Evolutionary conservation across 192 early-diverging fungal species (phyloP).

Genomic region (Globomyces pollinis-pini): DNA sequence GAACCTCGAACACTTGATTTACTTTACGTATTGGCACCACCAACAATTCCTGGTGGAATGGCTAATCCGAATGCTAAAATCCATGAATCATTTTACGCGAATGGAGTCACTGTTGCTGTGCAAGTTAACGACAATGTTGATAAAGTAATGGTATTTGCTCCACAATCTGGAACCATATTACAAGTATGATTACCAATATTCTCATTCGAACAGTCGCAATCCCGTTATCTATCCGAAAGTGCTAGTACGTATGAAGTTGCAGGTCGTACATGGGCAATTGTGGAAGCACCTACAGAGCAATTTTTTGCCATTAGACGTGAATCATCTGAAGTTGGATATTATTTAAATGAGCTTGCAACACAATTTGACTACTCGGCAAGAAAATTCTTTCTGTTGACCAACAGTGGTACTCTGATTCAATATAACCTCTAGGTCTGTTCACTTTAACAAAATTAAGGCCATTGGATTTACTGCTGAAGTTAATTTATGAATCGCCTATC

Average conservation of each 20-base stretch:
- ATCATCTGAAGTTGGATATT: slow-evolving; percentile 19
- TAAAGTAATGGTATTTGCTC: slow-evolving; percentile 50
- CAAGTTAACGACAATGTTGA: slow-evolving; percentile 65
- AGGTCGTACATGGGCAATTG: slow-evolving; percentile 79
- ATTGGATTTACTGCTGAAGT: slow-evolving; percentile 59
- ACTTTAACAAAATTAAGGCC: slow-evolving; percentile 63
- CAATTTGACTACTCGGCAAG: slow-evolving; percentile 49
- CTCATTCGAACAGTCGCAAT: too few relatives aligned
- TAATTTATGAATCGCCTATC: slow-evolving; percentile 35
- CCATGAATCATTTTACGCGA: slow-evolving; percentile 59
- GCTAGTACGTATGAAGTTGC: slow-evolving; percentile 43
- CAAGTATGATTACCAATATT: slow-evolving; percentile 11
- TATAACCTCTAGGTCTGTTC: too few relatives aligned
- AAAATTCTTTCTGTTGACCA: slow-evolving; percentile 66
- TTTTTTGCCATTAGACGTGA: slow-evolving; percentile 5
- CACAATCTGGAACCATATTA: slow-evolving; percentile 47
- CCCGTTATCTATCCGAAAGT: slow-evolving; percentile 21
- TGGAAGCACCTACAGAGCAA: slow-evolving; percentile 36
- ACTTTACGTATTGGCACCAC: not conserved
- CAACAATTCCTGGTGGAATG: not conserved
- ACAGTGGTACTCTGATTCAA: too few relatives aligned
- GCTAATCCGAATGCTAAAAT: slow-evolving; percentile 53
- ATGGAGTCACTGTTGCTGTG: slow-evolving; percentile 62
- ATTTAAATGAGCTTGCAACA: slow-evolving; percentile 59
- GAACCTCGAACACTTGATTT: not conserved